Evolutionary conservation across 495 filamentous ascomycete species (phyloP).

Genomic region (Rusavskia elegans): DNA sequence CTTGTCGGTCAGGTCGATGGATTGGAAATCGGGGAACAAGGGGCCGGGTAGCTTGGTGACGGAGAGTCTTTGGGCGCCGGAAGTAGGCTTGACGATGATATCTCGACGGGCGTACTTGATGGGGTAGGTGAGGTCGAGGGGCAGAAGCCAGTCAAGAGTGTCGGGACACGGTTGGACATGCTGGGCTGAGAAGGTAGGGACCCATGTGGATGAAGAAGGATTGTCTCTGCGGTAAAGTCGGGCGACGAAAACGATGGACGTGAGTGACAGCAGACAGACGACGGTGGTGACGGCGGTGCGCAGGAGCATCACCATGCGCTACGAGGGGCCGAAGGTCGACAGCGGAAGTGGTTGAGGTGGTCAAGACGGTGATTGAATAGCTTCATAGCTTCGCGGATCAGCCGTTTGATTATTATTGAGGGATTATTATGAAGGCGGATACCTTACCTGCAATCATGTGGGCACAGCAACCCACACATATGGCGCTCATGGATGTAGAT

Average conservation of each 20-base stretch:
- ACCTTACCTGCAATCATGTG: too few relatives aligned
- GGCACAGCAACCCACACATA: too few relatives aligned
- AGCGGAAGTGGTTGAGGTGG: too few relatives aligned
- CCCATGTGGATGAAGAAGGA: background rate
- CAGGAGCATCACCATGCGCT: background rate
- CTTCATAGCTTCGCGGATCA: too few relatives aligned
- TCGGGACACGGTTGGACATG: slow-evolving; percentile 5
- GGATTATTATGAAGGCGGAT: too few relatives aligned
- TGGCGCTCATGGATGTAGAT: too few relatives aligned
- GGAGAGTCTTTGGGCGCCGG: slow-evolving; percentile 3
- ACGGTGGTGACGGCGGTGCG: background rate
- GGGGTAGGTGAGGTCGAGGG: slow-evolving; percentile 10
- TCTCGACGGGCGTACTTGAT: slow-evolving; percentile 13
- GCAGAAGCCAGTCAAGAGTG: slow-evolving; percentile 9
- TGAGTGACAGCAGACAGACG: slow-evolving; percentile 1
- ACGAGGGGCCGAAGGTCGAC: too few relatives aligned
- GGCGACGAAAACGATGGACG: background rate
- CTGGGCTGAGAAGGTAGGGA: background rate
- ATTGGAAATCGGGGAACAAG: slow-evolving; percentile 28
- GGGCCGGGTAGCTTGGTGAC: slow-evolving; percentile 19
- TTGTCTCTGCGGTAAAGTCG: background rate
- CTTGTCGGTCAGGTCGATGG: slow-evolving; percentile 29
- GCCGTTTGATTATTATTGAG: too few relatives aligned
- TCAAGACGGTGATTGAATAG: too few relatives aligned
- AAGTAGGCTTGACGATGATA: slow-evolving; percentile 7